Percentiles rank a stretch among this genome's conserved stretches.
Conservation (phyloP, 768 basidiomycete genomes). For the Auricularia cornea region DNA sequence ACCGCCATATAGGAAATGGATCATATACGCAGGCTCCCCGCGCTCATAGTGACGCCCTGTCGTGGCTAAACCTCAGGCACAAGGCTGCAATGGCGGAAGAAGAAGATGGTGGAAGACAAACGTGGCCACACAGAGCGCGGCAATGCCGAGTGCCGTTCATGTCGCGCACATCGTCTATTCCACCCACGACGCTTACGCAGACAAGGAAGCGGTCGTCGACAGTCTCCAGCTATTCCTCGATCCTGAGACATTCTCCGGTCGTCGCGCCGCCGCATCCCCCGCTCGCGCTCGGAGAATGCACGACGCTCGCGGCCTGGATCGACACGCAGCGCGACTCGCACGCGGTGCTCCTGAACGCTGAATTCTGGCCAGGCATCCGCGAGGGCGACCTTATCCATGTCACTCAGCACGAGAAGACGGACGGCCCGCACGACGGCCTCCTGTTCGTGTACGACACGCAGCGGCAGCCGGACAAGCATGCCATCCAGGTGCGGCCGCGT, state of each 20-base stretch:
- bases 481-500: conserved; percentile 42
- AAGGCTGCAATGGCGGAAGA: no score
- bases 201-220: background rate
- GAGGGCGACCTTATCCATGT: conserved; percentile 70
- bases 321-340: conserved; percentile 57
- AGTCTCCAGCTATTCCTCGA: background rate
- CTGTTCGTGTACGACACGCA: conserved; percentile 64
- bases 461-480: conserved; percentile 49
- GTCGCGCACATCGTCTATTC: background rate
- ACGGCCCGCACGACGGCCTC: conserved; percentile 29
- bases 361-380: conserved; percentile 68
- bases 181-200: background rate
- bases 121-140: no score
- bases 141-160: background rate
- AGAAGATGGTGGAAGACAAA: no score
- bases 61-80: no score
- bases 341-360: conserved; percentile 59
- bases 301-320: conserved; percentile 63
- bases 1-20: no score
- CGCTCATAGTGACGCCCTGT: no score
- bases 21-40: no score
- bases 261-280: conserved; percentile 18
- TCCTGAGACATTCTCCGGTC: background rate
- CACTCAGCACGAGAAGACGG: conserved; percentile 27
- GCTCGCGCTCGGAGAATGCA: conserved; percentile 54